Base-by-base conservation (phyloP, 768 basidiomycete species). In the Peribolospora kevripleyi region DNA sequence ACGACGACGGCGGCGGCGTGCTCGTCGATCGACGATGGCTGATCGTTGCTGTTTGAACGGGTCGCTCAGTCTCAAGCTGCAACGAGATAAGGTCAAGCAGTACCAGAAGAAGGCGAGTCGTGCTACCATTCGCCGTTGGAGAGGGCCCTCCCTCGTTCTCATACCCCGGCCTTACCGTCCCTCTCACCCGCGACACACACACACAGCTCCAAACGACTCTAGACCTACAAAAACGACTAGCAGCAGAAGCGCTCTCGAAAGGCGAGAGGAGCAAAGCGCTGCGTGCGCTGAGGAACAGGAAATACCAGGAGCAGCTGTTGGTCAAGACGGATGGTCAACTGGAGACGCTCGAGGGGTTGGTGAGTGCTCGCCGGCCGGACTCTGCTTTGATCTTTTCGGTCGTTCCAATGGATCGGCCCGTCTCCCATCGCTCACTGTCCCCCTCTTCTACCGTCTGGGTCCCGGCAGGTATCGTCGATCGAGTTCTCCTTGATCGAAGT, bases 401-500 rank as follows among this genome's bases (percentile, higher is more conserved):
- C 45, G 45, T 54, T 43, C 9, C n/a, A 14, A 10, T 25, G n/a
- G 38, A 25, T 25, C 25, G 25, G 10, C 48, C 3, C 7, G 39
- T 51, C 40, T 4, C 25, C 46, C 2, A 45, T 41, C 41, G 46
- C 42, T 38, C 6, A 7, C 13, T 38, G 6, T 38, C 47, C 9
- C 13, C 9, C 13, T 50, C 8, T 10, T 10, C 9, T 9, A 9
- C 11, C 11, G 6, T 4, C 45, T 36, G 41, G 36, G 14, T 5
- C 36, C 3, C 4, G 37, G 55, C 63, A 98, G 91, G 88, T 95
- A 37, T 84, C 86, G 3, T 84, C 82, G 0, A 93, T 98, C 62
- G 93, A 98, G 66, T 97, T 93, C 70, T 87, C 93, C 6, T 73
- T 90, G 51, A 79, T 97, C 25, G 84, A 97, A 67, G 78, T 84